Percentiles rank a stretch among this genome's conserved stretches.
These are phyloP conservation scores for Cryphonectria nitschkei DNA, from an alignment of 2,329 filamentous ascomycete species.

Conservation along the genomic window DNA sequence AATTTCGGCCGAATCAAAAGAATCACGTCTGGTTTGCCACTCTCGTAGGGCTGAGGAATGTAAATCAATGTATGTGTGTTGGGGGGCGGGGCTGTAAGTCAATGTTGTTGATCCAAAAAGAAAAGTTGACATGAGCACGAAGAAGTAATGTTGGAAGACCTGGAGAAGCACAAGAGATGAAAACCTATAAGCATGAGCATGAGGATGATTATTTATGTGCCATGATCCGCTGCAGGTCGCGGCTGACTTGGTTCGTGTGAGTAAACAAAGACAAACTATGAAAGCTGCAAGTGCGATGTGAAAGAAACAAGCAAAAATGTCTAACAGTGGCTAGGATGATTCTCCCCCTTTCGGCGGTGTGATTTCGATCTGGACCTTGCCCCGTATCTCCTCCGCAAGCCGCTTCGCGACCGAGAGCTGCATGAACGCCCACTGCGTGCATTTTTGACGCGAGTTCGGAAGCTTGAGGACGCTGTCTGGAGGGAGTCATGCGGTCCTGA, in stretches of 20 bases:
- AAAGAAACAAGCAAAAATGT: background rate
- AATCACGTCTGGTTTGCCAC: background rate
- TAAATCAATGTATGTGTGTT: background rate
- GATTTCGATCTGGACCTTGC: too few species aligned
- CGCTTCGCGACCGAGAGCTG: too few species aligned
- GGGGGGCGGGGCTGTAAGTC: background rate
- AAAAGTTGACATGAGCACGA: background rate
- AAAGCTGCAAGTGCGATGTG: background rate
- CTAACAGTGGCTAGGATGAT: too few species aligned
- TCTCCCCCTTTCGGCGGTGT: too few species aligned
- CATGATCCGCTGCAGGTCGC: background rate
- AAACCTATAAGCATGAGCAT: background rate
- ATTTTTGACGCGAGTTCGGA: too few species aligned
- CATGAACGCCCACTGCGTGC: too few species aligned
- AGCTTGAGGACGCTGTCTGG: too few species aligned
- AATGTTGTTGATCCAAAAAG: background rate
- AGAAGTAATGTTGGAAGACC: background rate
- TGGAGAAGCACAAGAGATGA: background rate
- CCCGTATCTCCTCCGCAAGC: too few species aligned
- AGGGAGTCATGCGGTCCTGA: too few species aligned
- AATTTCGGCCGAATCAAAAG: background rate
- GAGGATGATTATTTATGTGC: too few species aligned
- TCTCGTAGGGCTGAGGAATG: background rate
- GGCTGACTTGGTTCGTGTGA: background rate
- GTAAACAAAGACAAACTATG: background rate